Base-by-base conservation (phyloP, 1,284 basidiomycete genomes). In the Naganishia cerealis region DNA sequence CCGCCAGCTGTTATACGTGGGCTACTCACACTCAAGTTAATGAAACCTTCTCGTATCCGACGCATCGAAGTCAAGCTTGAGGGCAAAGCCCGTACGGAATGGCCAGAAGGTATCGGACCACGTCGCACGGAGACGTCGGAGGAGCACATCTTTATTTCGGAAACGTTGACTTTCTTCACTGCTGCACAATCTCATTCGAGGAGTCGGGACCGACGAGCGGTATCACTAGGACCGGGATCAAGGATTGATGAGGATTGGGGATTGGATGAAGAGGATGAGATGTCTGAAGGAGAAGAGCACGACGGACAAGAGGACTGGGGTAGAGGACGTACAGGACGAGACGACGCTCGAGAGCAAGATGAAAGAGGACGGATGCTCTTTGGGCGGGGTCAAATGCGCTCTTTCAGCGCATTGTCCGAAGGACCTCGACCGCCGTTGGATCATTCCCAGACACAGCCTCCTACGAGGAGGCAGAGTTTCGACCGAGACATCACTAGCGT, bases 91-190 rank as follows among this genome's bases (percentile, higher is more conserved):
- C 76, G 82, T 65, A 86, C 85, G 16, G 85, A 86, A 71, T 96
- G 93, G 90, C 89, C 90, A 4, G 93, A 97, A 85, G 91, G 93
- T 92, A 85, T 90, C 70, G 93, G 92, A 66, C 87, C 90, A 38
- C 85, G 89, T 43, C 85, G 90, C 21, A 82, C 90, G 63, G 92
- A 96, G 67, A 84, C 92, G 18, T 86, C 84, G 10, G 95, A 97
- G 77, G 88, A 92, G 71, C 87, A 90, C 75, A 84, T 84, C 62
- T 83, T 95, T 46, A 88, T 92, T 74, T 87, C 87, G 38, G 86
- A 90, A 24, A 86, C 86, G 1, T 86, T 87, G 48, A 86, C 87
- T 6, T 88, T 90, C 79, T 97, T 94, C 78, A 85, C 85, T 65
- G 90, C 86, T 0, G 67, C 75, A 10, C 72, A 73, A 26, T 72